phyloP scores from a whole-genome alignment of 257 asterid species.

The Solanum microdontum region DNA sequence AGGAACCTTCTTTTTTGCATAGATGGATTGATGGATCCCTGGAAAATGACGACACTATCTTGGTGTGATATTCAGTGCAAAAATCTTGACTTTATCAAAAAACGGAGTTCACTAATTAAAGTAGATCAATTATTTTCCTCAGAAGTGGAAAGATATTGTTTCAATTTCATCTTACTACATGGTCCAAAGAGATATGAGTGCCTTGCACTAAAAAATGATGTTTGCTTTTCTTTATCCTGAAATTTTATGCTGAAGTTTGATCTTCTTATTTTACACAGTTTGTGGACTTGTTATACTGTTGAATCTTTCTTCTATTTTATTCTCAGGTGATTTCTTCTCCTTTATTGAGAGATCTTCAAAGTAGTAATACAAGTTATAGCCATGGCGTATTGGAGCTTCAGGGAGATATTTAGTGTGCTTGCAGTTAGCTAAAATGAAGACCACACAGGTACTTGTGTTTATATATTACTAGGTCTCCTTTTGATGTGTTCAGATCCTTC shows the following conservation, averaged over 20 bases:
- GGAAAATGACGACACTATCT: not conserved
- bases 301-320: not conserved
- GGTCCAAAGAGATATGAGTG: not conserved
- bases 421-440: slow-evolving; percentile 6
- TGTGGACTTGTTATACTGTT: not conserved
- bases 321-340: not conserved
- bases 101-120: not conserved
- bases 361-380: not conserved
- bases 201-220: not conserved
- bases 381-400: not conserved
- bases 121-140: not conserved
- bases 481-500: not conserved
- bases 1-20: not conserved
- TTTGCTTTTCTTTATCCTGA: not conserved
- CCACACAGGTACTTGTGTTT: not conserved
- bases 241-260: not conserved
- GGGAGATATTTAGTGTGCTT: slow-evolving; percentile 1
- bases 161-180: not conserved
- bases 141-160: not conserved
- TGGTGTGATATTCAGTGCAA: not conserved
- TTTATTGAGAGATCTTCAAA: not conserved
- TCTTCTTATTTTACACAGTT: not conserved
- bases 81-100: not conserved
- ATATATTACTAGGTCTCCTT: not conserved
- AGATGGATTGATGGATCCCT: not conserved